These are phyloP conservation scores for Podaxis sp. DNA, from an alignment of 768 basidiomycete genomes.

Conservation along the genomic window DNA sequence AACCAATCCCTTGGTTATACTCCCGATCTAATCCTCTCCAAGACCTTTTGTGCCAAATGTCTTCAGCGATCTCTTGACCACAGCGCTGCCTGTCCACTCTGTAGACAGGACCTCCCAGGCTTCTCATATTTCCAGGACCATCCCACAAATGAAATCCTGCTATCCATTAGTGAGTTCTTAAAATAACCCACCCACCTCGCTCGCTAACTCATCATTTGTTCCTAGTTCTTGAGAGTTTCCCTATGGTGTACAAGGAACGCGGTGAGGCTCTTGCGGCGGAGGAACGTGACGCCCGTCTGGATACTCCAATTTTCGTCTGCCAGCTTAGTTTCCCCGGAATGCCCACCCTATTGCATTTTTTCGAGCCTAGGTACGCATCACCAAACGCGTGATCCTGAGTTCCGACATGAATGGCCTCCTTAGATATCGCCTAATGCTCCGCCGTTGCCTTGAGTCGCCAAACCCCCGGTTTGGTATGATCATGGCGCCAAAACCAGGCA, in stretches of 20 bases:
- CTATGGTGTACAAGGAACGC: slow-evolving; percentile 60
- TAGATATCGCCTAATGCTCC: slow-evolving; percentile 93
- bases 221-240: slow-evolving; percentile 70
- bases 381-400: slow-evolving; percentile 4
- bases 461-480: slow-evolving; percentile 92
- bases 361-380: slow-evolving; percentile 70
- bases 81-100: slow-evolving; percentile 78
- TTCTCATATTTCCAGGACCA: slow-evolving; percentile 81
- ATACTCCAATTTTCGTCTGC: slow-evolving; percentile 91
- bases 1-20: slow-evolving; percentile 20
- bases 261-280: slow-evolving; percentile 66
- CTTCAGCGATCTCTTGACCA: slow-evolving; percentile 91
- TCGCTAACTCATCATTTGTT: slow-evolving; percentile 12
- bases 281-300: slow-evolving; percentile 74
- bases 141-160: slow-evolving; percentile 67
- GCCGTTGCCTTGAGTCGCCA: slow-evolving; percentile 82
- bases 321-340: slow-evolving; percentile 90
- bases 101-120: slow-evolving; percentile 74
- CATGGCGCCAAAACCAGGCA: slow-evolving; percentile 57
- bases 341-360: slow-evolving; percentile 89
- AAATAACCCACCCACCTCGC: not conserved
- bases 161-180: slow-evolving; percentile 59
- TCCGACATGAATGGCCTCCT: not conserved
- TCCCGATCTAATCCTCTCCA: slow-evolving; percentile 16
- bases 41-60: slow-evolving; percentile 92